A percentile compares a stretch with the other conserved stretches of the same genome.
phyloP scores from a whole-genome alignment of 139 green algal species.

The Pseudopediastrum boryanum region DNA sequence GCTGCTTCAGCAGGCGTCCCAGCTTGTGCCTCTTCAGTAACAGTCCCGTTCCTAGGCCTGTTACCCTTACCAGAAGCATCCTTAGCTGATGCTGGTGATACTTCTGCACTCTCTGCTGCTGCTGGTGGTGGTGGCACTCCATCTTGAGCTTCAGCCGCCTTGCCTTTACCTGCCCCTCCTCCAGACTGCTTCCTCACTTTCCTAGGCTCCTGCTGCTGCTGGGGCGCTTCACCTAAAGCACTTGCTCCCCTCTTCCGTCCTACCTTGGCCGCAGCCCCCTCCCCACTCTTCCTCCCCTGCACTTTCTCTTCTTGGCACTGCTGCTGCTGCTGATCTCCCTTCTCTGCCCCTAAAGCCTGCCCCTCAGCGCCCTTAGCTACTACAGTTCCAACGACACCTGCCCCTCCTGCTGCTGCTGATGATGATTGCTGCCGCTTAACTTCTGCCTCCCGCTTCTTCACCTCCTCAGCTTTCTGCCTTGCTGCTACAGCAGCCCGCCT shows the following conservation, averaged over 20 bases:
- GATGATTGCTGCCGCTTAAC: too few species aligned
- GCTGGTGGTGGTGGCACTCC: background rate
- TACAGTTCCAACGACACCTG: background rate
- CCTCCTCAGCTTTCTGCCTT: conserved; percentile 12
- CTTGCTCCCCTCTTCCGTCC: conserved; percentile 1
- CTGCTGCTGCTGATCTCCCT: conserved; percentile 23
- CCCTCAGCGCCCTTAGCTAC: background rate
- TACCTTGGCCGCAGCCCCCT: conserved; percentile 6
- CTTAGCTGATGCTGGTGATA: background rate
- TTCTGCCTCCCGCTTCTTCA: background rate
- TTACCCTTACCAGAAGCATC: background rate
- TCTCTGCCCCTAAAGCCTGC: too few species aligned
- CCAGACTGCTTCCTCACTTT: background rate
- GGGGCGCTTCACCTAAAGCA: background rate
- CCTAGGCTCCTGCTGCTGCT: conserved; percentile 3
- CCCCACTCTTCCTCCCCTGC: background rate
- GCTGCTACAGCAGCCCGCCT: conserved; percentile 23
- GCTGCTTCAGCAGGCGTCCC: background rate
- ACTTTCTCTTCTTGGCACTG: background rate
- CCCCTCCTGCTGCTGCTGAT: background rate
- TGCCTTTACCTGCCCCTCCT: too few species aligned
- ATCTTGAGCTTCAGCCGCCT: background rate
- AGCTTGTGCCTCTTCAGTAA: background rate
- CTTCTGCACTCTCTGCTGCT: background rate
- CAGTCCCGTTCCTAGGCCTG: background rate